A percentile compares a stretch with the other conserved stretches of the same genome.
Evolutionary conservation across 768 basidiomycete species (phyloP).

Genomic region (Amanita pseudoporphyria): DNA sequence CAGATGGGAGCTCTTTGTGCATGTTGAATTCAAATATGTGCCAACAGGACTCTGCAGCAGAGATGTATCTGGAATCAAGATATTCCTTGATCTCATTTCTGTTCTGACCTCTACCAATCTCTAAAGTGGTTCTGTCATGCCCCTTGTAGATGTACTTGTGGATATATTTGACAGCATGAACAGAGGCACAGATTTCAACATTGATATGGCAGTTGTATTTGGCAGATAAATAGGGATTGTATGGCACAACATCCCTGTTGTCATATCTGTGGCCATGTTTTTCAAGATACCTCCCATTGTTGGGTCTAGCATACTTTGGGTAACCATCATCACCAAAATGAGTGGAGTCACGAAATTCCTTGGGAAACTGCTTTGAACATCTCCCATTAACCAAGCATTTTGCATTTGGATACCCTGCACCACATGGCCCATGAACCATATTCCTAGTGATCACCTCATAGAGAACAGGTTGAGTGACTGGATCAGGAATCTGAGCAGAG

Average conservation of each 20-base stretch:
- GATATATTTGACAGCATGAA: slow-evolving; percentile 34
- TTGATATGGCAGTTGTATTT: slow-evolving; percentile 41
- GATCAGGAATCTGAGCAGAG: slow-evolving; percentile 29
- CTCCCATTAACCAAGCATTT: too few relatives aligned
- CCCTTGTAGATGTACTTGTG: slow-evolving; percentile 46
- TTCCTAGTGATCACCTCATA: too few relatives aligned
- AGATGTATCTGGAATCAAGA: slow-evolving; percentile 27
- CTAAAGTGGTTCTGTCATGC: slow-evolving; percentile 26
- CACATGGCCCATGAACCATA: too few relatives aligned
- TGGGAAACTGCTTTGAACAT: too few relatives aligned
- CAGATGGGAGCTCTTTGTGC: slow-evolving; percentile 27
- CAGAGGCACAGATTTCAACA: slow-evolving; percentile 28
- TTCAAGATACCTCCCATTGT: not conserved
- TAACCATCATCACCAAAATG: too few relatives aligned
- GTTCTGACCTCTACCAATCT: slow-evolving; percentile 17
- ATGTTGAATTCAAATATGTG: slow-evolving; percentile 21
- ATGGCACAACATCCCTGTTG: slow-evolving; percentile 35
- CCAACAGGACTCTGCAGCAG: slow-evolving; percentile 21
- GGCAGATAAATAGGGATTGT: slow-evolving; percentile 23
- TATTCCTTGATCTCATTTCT: slow-evolving; percentile 26
- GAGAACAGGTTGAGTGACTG: slow-evolving; percentile 14
- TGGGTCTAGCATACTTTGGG: too few relatives aligned
- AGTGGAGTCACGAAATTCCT: too few relatives aligned
- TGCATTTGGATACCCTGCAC: too few relatives aligned
- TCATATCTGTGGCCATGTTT: slow-evolving; percentile 9